Base-by-base conservation (phyloP, 176 grass and related monocot species). In the Chrysopogon serrulatus region DNA sequence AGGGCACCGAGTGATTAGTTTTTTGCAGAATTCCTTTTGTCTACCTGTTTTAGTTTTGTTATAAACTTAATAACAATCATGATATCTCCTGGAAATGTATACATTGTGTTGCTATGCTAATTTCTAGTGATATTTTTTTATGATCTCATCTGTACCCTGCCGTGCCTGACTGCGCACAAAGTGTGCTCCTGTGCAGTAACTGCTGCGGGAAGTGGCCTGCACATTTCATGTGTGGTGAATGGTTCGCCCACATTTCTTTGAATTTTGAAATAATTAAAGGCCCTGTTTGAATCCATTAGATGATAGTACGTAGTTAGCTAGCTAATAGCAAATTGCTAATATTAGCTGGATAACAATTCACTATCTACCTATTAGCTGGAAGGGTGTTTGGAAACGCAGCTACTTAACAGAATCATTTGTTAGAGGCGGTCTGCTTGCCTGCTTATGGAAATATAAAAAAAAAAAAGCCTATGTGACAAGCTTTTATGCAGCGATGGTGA, bases 71-170 rank as follows among this genome's bases (percentile, higher is more conserved):
- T 68, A 49, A 81, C 45, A 56, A 47, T 53, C 23, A 73, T 72
- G 44, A 0, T 35, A 41, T 34, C 41, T 64, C 32, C 43, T 51
- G 17, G 19, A 56, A 49, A 65, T 65, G 3, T 71, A 54, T 82
- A 82, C 54, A 61, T 85, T 82, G 59, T 82, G 54, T 82, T 18
- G 40, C 33, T 81, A 56, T 86, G 53, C 71, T 71, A 88, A 42
- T 70, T 87, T 30, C 66, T 13, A 43, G n/a, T 67, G 30, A 45
- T 13, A n/a, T 19, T 11, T 56, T 21, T 31, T 31, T 11, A 12
- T 13, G 24, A 73, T 67, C 19, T 37, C 42, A 45, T 5, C 24
- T 48, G 5, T 85, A 69, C 44, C 8, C 21, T 60, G 54, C 10
- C 11, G 27, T 63, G 26, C 59, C 11, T 62, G 5, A 28, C 62